Evolutionary conservation across 805 yeast genomes (phyloP).

Genomic region (Ogataea pilisensis): DNA sequence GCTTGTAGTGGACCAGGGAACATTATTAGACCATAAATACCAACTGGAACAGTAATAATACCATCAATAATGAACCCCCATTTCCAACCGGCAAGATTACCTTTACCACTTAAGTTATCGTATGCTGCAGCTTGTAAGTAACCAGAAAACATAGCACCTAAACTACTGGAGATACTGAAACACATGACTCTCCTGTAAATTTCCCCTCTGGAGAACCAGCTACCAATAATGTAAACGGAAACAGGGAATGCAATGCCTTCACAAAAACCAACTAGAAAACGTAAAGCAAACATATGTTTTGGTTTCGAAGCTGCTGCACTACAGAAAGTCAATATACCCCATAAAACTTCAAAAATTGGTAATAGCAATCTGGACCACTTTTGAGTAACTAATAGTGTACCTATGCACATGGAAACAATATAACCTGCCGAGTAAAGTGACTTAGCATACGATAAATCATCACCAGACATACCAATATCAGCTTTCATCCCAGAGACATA

Average conservation of each 20-base stretch:
- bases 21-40: conserved; percentile 48
- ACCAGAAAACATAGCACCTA: conserved; percentile 42
- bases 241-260: conserved; percentile 42
- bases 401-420: conserved; percentile 25
- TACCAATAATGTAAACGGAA: conserved; percentile 35
- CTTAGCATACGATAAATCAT: conserved; percentile 32
- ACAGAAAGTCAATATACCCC: conserved; percentile 29
- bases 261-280: conserved; percentile 41
- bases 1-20: conserved; percentile 47
- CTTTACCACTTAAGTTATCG: conserved; percentile 35
- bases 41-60: conserved; percentile 53
- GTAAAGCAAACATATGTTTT: conserved; percentile 37
- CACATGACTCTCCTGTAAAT: conserved; percentile 38
- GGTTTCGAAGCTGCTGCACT: conserved; percentile 24
- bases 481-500: conserved; percentile 62
- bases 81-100: conserved; percentile 60
- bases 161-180: conserved; percentile 35
- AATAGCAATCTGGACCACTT: conserved; percentile 22
- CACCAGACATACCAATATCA: conserved; percentile 52
- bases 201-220: conserved; percentile 43
- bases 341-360: conserved; percentile 23
- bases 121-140: conserved; percentile 42
- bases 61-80: conserved; percentile 67
- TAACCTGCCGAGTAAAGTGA: conserved; percentile 36
- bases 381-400: conserved; percentile 22